Evolutionary conservation across 768 basidiomycete species (phyloP), one percentile per base, ranked within the genome.

Genomic region (Leccinum subgranulosum): DNA sequence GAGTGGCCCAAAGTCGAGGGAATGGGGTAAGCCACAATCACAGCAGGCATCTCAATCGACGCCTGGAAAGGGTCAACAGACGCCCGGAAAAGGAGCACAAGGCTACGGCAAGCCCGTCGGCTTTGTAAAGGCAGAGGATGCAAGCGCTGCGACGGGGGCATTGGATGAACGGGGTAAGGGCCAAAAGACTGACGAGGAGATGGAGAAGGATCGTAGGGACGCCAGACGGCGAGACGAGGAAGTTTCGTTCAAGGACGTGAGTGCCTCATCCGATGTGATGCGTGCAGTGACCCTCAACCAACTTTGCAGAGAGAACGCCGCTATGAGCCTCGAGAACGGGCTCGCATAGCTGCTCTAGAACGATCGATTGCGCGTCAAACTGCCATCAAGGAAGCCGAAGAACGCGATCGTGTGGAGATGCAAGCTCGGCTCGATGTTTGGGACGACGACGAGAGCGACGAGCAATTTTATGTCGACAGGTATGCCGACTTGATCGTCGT

Each of bases 381-480:
- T 6, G 81, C 82, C 4, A 81, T 86, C 36, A 83, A 81, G 49
- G 90, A 93, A 57, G 85, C 85, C 11, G 89, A 94, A 69, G 88
- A 90, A 27, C 84, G 87, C 8, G 91, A 94, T 62, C 81, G 84
- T 7, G 69, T 85, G 14, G 92, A 96, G 67, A 89, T 92, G 81
- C 84, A 87, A 28, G 82, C 85, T 7, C 81, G 86, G 1, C 81
- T 94, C 54, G 92, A 95, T 63, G 80, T 95, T 6, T 94, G 93
- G 86, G 92, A 96, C 66, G 90, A 92, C 58, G 95, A 96, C 57
- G 87, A 92, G 65, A 95, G 94, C 55, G 88, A 95, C 62, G 97
- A 99, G 64, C 68, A 85, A 29, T 99, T 95, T 76, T 96, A 95
- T 66, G 81, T 89, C 47, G 97, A 98, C 69, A 84, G 94, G 92